A percentile compares a stretch with the other conserved stretches of the same genome.
Evolutionary conservation across 1,139 yeast genomes (phyloP).

Genomic region (Kodamaea alishanica): DNA sequence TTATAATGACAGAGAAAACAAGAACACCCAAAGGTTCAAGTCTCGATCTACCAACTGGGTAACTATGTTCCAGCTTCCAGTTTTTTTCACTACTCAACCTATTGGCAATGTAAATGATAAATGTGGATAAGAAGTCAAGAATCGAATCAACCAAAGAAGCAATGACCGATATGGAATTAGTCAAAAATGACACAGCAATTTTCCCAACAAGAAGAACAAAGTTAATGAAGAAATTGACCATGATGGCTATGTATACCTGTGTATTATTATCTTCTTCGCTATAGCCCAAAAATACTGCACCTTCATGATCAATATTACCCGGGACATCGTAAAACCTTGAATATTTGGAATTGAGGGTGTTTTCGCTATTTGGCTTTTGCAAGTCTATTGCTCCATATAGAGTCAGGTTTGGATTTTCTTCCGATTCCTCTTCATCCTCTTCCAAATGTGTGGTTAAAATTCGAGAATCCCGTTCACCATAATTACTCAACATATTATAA

Average conservation of each 20-base stretch:
- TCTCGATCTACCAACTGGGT: conserved; percentile 71
- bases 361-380: conserved; percentile 9
- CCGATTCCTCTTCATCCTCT: conserved; percentile 17
- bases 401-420: neutral
- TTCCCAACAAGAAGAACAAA: conserved; percentile 60
- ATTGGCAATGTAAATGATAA: conserved; percentile 66
- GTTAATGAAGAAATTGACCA: conserved; percentile 62
- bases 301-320: conserved; percentile 54
- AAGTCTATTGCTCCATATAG: conserved; percentile 2
- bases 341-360: conserved; percentile 16
- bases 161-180: conserved; percentile 68
- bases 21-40: conserved; percentile 78
- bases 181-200: conserved; percentile 54
- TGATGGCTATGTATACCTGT: conserved; percentile 56
- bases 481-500: conserved; percentile 58
- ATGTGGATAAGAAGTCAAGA: conserved; percentile 69
- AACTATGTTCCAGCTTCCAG: conserved; percentile 43
- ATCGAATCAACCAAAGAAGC: conserved; percentile 78
- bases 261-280: conserved; percentile 40
- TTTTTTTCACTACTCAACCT: conserved; percentile 54
- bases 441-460: conserved; percentile 22
- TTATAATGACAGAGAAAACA: conserved; percentile 67
- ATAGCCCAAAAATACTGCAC: conserved; percentile 51
- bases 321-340: conserved; percentile 49
- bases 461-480: conserved; percentile 39